Conservation (phyloP, 345 rosid species). For the Eucalyptus cloeziana region DNA sequence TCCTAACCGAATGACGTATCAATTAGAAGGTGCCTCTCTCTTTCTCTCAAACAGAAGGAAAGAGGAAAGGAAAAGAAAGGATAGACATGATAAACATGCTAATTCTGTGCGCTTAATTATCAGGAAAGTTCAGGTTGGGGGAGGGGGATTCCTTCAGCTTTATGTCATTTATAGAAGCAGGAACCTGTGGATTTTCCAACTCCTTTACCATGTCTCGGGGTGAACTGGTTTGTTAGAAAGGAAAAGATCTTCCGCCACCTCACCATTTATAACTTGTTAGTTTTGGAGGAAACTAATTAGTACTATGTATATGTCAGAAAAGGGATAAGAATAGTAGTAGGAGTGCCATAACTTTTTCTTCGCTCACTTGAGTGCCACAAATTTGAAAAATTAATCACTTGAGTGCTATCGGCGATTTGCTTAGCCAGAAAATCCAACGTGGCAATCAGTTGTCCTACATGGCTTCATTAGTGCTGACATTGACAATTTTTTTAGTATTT, state of each 20-base stretch:
- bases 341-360: too few relatives aligned
- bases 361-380: too few relatives aligned
- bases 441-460: too few relatives aligned
- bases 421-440: too few relatives aligned
- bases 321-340: neutral
- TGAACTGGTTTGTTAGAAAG: neutral
- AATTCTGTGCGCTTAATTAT: neutral
- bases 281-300: neutral
- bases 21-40: neutral
- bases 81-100: neutral
- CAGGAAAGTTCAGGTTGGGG: neutral
- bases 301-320: neutral
- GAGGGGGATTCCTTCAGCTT: neutral
- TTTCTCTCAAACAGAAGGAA: neutral
- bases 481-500: too few relatives aligned
- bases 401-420: too few relatives aligned
- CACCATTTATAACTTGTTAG: neutral
- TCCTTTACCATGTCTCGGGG: neutral
- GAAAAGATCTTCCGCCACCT: neutral
- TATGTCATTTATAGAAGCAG: neutral
- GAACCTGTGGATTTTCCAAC: neutral
- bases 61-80: neutral
- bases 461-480: too few relatives aligned
- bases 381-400: too few relatives aligned
- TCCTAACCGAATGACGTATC: neutral